These are phyloP conservation scores for Mycena polygramma DNA, from an alignment of 768 basidiomycete species.

Conservation along the genomic window DNA sequence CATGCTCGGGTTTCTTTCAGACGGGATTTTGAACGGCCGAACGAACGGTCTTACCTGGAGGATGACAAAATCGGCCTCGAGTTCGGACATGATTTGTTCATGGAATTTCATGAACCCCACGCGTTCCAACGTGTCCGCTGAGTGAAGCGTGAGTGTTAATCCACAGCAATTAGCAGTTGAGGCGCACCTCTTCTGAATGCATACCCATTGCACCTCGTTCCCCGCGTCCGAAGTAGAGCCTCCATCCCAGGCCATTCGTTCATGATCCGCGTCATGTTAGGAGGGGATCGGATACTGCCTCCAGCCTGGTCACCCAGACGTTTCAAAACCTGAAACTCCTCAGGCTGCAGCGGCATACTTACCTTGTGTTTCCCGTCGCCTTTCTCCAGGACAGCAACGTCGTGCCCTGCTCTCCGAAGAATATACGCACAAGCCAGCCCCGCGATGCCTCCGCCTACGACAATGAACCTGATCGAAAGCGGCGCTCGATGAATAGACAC, in stretches of 20 bases:
- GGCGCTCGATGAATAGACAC: not conserved
- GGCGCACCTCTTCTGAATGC: constrained; percentile 11
- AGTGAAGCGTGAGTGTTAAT: not conserved
- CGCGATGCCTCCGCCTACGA: constrained; percentile 53
- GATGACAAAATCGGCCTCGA: constrained; percentile 18
- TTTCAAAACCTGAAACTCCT: not conserved
- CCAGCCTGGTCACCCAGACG: not conserved
- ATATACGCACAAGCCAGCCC: constrained; percentile 50
- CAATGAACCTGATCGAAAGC: constrained; percentile 46
- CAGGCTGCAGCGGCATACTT: not conserved
- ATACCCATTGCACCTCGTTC: constrained; percentile 26
- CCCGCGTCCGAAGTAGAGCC: not conserved
- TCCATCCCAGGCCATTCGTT: constrained; percentile 26
- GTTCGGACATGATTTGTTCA: constrained; percentile 23
- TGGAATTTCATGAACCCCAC: constrained; percentile 25
- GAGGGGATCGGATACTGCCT: constrained; percentile 29
- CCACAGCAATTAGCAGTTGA: not conserved
- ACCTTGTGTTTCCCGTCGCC: not conserved
- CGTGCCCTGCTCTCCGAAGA: constrained; percentile 36
- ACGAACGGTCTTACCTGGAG: constrained; percentile 8
- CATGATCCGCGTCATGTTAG: constrained; percentile 33
- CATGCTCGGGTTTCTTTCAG: constrained; percentile 7
- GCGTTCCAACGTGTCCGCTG: constrained; percentile 19
- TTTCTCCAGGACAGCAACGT: constrained; percentile 18
- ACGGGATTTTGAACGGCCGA: not conserved